Evolutionary conservation across 2,329 filamentous ascomycete species (phyloP).

Genomic region (Diaporthe aspalathi): DNA sequence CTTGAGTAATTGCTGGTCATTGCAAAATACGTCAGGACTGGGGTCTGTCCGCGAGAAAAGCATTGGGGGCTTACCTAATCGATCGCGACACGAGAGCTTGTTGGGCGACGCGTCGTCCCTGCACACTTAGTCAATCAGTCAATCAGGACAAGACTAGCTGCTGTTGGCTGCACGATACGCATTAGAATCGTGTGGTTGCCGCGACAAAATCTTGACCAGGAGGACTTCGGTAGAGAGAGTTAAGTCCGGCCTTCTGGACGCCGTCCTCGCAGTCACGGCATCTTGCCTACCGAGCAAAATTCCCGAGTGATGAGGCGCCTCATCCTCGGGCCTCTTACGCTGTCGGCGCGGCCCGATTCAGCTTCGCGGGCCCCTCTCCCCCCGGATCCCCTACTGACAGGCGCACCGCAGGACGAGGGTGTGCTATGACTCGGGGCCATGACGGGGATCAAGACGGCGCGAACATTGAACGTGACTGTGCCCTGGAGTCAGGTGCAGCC

Average conservation of each 20-base stretch:
- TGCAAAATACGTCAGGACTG: background rate
- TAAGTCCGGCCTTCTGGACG: background rate
- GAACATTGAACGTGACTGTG: background rate
- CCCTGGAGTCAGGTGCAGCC: background rate
- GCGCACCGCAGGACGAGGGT: background rate
- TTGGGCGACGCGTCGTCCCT: background rate
- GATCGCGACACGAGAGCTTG: background rate
- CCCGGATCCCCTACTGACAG: background rate
- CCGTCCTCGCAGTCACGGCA: background rate
- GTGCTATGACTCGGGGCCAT: constrained; percentile 15
- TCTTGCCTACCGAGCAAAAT: background rate
- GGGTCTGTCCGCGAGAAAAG: too few species aligned
- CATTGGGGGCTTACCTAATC: too few species aligned
- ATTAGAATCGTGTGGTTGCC: background rate
- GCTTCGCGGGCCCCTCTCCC: background rate
- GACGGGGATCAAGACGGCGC: background rate
- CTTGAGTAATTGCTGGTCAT: background rate
- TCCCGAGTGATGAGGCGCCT: background rate
- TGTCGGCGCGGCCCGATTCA: background rate
- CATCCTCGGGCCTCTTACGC: background rate
- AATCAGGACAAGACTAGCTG: too few species aligned
- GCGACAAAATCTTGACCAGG: background rate
- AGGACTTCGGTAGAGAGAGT: background rate
- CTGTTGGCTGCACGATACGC: too few species aligned
- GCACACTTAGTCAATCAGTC: background rate